Evolutionary conservation across 2,329 filamentous ascomycete genomes (phyloP).

Genomic region (Cryphonectria carpinicola): DNA sequence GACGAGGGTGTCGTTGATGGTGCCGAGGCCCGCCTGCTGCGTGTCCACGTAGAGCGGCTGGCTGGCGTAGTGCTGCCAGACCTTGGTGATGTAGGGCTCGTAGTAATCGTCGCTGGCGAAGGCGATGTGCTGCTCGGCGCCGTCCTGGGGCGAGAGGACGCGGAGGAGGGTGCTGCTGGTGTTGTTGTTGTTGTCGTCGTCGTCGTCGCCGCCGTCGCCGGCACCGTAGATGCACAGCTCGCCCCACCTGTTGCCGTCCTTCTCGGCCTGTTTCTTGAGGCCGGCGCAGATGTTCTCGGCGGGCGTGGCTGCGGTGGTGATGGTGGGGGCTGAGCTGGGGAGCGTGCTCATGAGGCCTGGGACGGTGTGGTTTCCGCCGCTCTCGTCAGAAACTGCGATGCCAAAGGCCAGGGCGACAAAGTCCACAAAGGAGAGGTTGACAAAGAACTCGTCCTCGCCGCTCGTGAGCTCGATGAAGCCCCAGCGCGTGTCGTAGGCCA

Average conservation of each 20-base stretch:
- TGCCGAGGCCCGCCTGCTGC: slow-evolving; percentile 35
- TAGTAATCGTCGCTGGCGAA: slow-evolving; percentile 47
- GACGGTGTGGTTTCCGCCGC: slow-evolving; percentile 40
- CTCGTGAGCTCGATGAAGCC: slow-evolving; percentile 55
- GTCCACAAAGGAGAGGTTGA: slow-evolving; percentile 57
- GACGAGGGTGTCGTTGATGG: slow-evolving; percentile 41
- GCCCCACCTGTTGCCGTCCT: slow-evolving; percentile 46
- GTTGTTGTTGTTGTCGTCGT: slow-evolving; percentile 32
- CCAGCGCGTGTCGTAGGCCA: slow-evolving; percentile 46
- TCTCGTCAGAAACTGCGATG: slow-evolving; percentile 45
- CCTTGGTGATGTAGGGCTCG: slow-evolving; percentile 48
- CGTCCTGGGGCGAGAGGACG: slow-evolving; percentile 37
- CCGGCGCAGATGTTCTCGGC: slow-evolving; percentile 47
- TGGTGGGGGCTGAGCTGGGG: not conserved
- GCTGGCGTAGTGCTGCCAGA: slow-evolving; percentile 48
- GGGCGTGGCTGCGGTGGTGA: slow-evolving; percentile 32
- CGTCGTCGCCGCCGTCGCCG: not conserved
- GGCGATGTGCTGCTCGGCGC: slow-evolving; percentile 47
- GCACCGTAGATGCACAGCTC: slow-evolving; percentile 46
- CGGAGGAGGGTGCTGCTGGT: slow-evolving; percentile 41
- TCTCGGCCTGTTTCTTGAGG: slow-evolving; percentile 36
- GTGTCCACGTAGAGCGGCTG: slow-evolving; percentile 48
- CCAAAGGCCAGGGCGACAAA: slow-evolving; percentile 56
- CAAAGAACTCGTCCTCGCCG: slow-evolving; percentile 45
- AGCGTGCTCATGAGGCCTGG: slow-evolving; percentile 41